phyloP scores from a whole-genome alignment of 352 stramenopile species.

The Sclerospora graminicola region DNA sequence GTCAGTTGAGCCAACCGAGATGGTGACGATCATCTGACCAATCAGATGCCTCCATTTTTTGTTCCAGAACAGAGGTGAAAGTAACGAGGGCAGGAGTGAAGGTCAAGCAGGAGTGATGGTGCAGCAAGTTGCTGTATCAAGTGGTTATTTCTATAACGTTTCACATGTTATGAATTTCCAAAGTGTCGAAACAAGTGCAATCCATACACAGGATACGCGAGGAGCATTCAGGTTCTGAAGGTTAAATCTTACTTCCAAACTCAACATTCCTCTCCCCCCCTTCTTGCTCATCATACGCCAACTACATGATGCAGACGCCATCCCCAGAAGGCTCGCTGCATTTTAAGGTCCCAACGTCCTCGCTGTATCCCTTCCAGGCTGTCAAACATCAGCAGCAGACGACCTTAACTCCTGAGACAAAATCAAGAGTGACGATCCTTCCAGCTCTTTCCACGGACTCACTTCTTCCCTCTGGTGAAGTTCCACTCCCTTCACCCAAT shows the following conservation, averaged over 20 bases:
- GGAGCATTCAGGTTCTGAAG: not conserved
- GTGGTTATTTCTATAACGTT: not conserved
- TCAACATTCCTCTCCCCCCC: conserved; percentile 7
- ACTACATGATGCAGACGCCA: conserved; percentile 13
- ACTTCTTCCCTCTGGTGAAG: no score
- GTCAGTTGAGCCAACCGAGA: no score
- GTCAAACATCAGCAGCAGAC: conserved; percentile 3
- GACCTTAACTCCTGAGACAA: conserved; percentile 3
- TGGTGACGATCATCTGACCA: no score
- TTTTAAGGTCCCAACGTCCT: conserved; percentile 2
- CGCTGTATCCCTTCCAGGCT: not conserved
- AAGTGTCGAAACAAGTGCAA: not conserved
- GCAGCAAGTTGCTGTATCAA: conserved; percentile 42
- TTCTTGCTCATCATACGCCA: conserved; percentile 1
- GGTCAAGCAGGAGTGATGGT: conserved; percentile 45
- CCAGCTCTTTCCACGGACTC: not conserved
- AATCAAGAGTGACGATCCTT: conserved; percentile 1
- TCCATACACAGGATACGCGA: no score
- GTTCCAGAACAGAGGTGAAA: no score
- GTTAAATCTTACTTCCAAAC: conserved; percentile 6
- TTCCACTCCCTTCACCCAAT: not conserved
- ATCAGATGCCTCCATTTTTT: no score
- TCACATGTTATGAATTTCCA: conserved; percentile 2
- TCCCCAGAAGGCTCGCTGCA: conserved; percentile 5
- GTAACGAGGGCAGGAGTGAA: conserved; percentile 15